A percentile compares a stretch with the other conserved stretches of the same genome.
Conservation (phyloP, 176 grass and related monocot genomes). For the Pontederia paniculata region DNA sequence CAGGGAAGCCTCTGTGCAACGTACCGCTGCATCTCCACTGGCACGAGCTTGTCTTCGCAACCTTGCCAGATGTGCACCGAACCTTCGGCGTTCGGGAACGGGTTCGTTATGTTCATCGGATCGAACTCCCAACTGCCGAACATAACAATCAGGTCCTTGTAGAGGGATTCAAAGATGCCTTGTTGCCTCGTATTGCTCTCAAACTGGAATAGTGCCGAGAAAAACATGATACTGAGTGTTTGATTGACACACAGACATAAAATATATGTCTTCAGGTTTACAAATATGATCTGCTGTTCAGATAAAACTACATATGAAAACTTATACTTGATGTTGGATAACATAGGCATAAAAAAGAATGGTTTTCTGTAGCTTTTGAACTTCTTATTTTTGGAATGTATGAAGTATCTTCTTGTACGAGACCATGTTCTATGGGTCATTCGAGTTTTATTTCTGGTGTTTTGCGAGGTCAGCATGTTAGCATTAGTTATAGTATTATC, state of each 20-base stretch:
- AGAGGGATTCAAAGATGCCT: constrained; percentile 38
- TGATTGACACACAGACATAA: neutral
- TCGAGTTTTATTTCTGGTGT: no score
- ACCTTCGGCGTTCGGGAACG: constrained; percentile 45
- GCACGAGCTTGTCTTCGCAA: constrained; percentile 34
- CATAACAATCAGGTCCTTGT: constrained; percentile 37
- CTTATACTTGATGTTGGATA: no score
- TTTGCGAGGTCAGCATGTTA: no score
- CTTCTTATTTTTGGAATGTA: no score
- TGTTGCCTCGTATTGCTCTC: constrained; percentile 34
- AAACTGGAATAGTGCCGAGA: neutral
- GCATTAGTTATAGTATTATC: no score
- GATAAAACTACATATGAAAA: no score
- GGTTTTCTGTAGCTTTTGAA: no score
- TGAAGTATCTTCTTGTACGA: no score
- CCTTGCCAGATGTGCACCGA: constrained; percentile 61
- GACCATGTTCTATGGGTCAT: no score
- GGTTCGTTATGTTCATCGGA: constrained; percentile 31
- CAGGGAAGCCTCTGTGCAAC: constrained; percentile 47
- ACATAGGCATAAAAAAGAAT: no score
- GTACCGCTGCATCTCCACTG: constrained; percentile 42
- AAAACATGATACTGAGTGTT: neutral
- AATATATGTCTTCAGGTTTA: no score
- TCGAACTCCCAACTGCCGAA: constrained; percentile 62
- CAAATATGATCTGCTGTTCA: no score